phyloP scores from a whole-genome alignment of 2,329 filamentous ascomycete genomes.

The Colletotrichum filicis region DNA sequence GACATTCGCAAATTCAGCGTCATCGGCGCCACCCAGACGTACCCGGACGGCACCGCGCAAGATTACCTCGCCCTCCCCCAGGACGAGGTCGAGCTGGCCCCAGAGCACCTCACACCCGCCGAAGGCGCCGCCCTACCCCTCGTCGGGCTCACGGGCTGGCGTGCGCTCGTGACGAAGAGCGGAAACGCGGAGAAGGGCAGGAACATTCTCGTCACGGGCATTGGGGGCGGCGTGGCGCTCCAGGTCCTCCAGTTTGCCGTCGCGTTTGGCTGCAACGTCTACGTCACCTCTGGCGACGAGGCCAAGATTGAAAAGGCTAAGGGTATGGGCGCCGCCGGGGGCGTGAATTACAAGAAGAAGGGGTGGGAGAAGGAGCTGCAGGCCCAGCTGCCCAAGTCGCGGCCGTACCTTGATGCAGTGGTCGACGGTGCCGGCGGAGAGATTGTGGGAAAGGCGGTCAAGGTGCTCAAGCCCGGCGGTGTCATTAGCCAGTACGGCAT shows the following conservation, averaged over 20 bases:
- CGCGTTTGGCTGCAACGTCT: slow-evolving; percentile 80
- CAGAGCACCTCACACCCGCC: slow-evolving; percentile 74
- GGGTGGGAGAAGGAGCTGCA: slow-evolving; percentile 85
- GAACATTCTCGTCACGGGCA: slow-evolving; percentile 89
- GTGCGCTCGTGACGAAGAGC: slow-evolving; percentile 84
- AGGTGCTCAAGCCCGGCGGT: slow-evolving; percentile 82
- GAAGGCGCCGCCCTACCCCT: slow-evolving; percentile 89
- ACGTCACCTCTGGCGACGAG: slow-evolving; percentile 79
- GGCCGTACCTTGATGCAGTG: slow-evolving; percentile 81
- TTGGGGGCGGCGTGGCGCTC: slow-evolving; percentile 91
- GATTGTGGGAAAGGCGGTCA: slow-evolving; percentile 75
- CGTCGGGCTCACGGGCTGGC: slow-evolving; percentile 88
- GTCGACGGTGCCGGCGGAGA: slow-evolving; percentile 93
- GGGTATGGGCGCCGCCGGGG: slow-evolving; percentile 79
- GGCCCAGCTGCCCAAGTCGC: slow-evolving; percentile 69
- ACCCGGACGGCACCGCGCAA: slow-evolving; percentile 76
- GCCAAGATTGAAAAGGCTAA: slow-evolving; percentile 81
- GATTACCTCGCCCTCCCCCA: slow-evolving; percentile 78
- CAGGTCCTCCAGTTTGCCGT: slow-evolving; percentile 84
- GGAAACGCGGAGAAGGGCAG: slow-evolving; percentile 70
- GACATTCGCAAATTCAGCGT: slow-evolving; percentile 67
- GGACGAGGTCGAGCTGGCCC: slow-evolving; percentile 79
- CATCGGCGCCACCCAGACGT: slow-evolving; percentile 74
- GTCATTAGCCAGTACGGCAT: slow-evolving; percentile 91
- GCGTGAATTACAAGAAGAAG: slow-evolving; percentile 82